Base-by-base conservation (phyloP, 495 filamentous ascomycete genomes). In the Penicillium psychrofluorescens region DNA sequence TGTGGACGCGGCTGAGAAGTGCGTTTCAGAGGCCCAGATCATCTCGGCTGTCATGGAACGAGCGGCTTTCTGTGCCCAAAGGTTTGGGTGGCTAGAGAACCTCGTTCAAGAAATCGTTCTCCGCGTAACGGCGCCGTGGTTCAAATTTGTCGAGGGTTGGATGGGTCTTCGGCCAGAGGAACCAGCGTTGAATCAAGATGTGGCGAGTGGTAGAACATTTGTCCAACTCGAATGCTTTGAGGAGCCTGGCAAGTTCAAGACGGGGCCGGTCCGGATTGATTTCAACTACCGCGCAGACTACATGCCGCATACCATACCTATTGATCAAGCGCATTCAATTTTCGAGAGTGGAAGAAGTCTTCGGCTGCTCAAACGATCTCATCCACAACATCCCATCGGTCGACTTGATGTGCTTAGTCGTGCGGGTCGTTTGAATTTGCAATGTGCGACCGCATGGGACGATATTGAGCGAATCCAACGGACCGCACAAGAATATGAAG, bases 271-370 rank as follows among this genome's bases (percentile, higher is more conserved):
- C 63, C 72, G 40, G 66, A 71, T 69, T 2, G 82, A 84, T 36
- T 88, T 77, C 45, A 67, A 70, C 16, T 77, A 85, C 45, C 71
- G 80, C 38, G 67, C 74, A 40, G 66, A 72, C 8, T 75, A 73
- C 46, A 75, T 86, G 58, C 88, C 84, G 8, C 77, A 68, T 0
- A 87, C 87, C 46, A 70, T 91, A 9, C 73, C 78, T 0, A 53
- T 61, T 29, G 86, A 88, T 15, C 72, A 83, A 49, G 80, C 80
- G 9, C 66, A 76, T 27, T 59, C 71, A 11, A 77, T 90, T 11
- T 90, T 86, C 42, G 89, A 97, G 54, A 85, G 77, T 12, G 89
- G 87, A 1, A 76, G 79, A 48, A 90, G 83, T 51, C 62, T 95
- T 38, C 76, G 85, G 22, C 78, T 94, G 42, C 66, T 96, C 13